Base-by-base conservation (phyloP, 352 stramenopile species). In the Peronospora tabacina region DNA sequence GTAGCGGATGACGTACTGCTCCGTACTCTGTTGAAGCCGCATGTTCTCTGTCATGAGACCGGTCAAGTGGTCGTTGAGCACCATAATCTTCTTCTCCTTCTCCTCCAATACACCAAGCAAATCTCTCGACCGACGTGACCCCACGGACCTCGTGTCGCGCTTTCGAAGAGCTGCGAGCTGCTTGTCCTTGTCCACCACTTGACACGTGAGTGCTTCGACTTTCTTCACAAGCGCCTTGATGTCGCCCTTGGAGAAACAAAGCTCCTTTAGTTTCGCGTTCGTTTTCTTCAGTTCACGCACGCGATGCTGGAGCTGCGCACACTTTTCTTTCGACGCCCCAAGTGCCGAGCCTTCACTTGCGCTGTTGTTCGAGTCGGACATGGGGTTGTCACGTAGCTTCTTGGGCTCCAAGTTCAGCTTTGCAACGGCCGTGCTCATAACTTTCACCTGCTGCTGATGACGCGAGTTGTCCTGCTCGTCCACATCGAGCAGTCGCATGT, bases 21-120 rank as follows among this genome's bases (percentile, higher is more conserved):
- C 79, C 30, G 85, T 86, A 28, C 72, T 72, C 40, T 84, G 71
- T 44, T 94, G 81, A 13, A 94, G 66, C 40, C 69, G 61, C 44
- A 88, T 76, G 9, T 74, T 81, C 46, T 86, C 72, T 29, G 72
- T 79, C 76, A 94, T 89, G 11, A 89, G 64, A 37, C 84, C 82
- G 16, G 79, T 92, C 49, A 94, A 63, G 53, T 94, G 83, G 32
- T 92, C 81, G 58, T 94, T 94, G 15, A 92, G 57, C 24, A 83
- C 62, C 61, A 87, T 74, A 41, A 94, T 82, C 60, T 90, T 89
- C 29, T 81, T 58, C 37, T 93, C 79, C 39, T 85, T 87, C 29
- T 76, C 63, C 43, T 82, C 38, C 16, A 87, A 42, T 7, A 59
- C 48, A 9, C 49, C 22, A 24, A 85, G 72, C 34, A 87, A 49